Evolutionary conservation across 2,329 filamentous ascomycete genomes (phyloP).

Genomic region (Exophiala alcalophila): DNA sequence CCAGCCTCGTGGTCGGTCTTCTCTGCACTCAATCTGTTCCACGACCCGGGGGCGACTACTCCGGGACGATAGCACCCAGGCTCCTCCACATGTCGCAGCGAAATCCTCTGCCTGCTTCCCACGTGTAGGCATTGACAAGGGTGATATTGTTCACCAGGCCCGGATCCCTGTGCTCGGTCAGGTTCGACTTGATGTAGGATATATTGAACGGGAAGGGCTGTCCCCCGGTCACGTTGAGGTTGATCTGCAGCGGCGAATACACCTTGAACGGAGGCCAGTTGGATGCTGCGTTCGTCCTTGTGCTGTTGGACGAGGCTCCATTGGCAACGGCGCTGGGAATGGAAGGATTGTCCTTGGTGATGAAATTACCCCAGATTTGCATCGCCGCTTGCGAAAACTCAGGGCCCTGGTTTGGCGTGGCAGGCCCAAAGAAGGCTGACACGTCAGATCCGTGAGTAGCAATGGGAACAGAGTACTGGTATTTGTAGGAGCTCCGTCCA

Average conservation of each 20-base stretch:
- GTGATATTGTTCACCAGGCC: conserved; percentile 42
- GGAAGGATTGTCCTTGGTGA: conserved; percentile 42
- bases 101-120: conserved; percentile 49
- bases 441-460: conserved; percentile 52
- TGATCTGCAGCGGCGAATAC: conserved; percentile 40
- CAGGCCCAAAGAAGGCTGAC: conserved; percentile 18
- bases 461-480: conserved; percentile 53
- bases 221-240: conserved; percentile 49
- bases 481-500: conserved; percentile 52
- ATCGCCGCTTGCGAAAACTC: conserved; percentile 43
- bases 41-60: conserved; percentile 3
- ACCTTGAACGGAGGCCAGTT: conserved; percentile 40
- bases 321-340: conserved; percentile 36
- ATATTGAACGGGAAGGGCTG: conserved; percentile 21
- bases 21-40: too few relatives aligned
- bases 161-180: conserved; percentile 33
- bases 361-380: conserved; percentile 49
- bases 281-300: conserved; percentile 20
- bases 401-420: conserved; percentile 29
- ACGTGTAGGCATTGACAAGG: conserved; percentile 44
- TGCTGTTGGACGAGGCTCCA: conserved; percentile 32
- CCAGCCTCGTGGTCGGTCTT: too few relatives aligned
- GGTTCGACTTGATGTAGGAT: conserved; percentile 26
- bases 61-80: conserved; percentile 25
- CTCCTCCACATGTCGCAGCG: conserved; percentile 49